phyloP scores from a whole-genome alignment of 2,329 filamentous ascomycete genomes.

The Shiraia bambusicola region DNA sequence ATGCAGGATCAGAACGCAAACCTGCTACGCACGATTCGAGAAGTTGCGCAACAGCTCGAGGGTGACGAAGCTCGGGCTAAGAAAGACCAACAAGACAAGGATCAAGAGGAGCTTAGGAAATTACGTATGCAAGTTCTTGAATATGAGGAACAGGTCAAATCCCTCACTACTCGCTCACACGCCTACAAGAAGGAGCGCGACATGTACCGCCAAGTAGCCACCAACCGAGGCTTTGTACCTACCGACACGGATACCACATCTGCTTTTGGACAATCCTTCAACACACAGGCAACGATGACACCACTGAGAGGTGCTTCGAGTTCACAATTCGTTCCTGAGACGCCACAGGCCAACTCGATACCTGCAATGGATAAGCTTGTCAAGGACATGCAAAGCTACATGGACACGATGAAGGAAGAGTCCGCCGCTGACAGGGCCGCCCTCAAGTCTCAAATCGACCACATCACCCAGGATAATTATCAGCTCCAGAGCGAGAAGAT shows the following conservation, averaged over 20 bases:
- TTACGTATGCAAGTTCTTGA: slow-evolving; percentile 72
- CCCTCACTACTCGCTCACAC: slow-evolving; percentile 79
- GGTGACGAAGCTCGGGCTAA: slow-evolving; percentile 76
- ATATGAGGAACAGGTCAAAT: slow-evolving; percentile 81
- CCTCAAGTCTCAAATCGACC: slow-evolving; percentile 81
- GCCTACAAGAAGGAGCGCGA: slow-evolving; percentile 95
- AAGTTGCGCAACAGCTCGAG: slow-evolving; percentile 87
- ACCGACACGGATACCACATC: slow-evolving; percentile 29
- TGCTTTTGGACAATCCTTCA: slow-evolving; percentile 25
- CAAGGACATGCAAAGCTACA: slow-evolving; percentile 84
- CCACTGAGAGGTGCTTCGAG: slow-evolving; percentile 44
- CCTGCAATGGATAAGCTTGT: slow-evolving; percentile 75
- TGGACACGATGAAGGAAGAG: slow-evolving; percentile 86
- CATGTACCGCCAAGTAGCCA: slow-evolving; percentile 93
- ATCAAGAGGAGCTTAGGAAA: slow-evolving; percentile 69
- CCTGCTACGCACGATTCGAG: slow-evolving; percentile 76
- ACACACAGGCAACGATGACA: slow-evolving; percentile 39
- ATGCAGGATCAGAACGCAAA: slow-evolving; percentile 87
- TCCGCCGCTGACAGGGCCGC: slow-evolving; percentile 77
- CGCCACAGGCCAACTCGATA: slow-evolving; percentile 58
- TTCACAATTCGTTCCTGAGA: slow-evolving; percentile 39
- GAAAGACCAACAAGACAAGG: slow-evolving; percentile 55
- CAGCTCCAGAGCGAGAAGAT: slow-evolving; percentile 80
- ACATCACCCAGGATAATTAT: slow-evolving; percentile 78
- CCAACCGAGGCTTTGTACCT: slow-evolving; percentile 67